Evolutionary conservation across 2,329 filamentous ascomycete species (phyloP).

Genomic region (Aspergillus aculeatus): DNA sequence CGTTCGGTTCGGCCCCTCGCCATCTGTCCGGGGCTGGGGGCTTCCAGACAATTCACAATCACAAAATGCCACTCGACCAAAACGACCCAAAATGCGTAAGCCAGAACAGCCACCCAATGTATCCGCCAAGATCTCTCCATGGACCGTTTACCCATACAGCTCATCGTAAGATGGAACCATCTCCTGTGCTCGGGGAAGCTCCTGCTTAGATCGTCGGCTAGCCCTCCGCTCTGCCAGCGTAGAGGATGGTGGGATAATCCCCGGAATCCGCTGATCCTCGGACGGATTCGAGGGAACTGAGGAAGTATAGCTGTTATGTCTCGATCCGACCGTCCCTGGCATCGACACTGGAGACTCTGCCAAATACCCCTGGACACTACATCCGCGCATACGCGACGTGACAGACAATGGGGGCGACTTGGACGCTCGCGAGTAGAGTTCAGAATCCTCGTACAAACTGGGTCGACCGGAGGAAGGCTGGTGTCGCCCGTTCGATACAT

Average conservation of each 20-base stretch:
- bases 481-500: constrained; percentile 3
- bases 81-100: neutral
- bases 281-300: constrained; percentile 27
- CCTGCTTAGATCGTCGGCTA: constrained; percentile 16
- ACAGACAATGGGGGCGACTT: constrained; percentile 39
- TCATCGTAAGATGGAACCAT: constrained; percentile 42
- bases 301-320: constrained; percentile 35
- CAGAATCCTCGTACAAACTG: constrained; percentile 12
- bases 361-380: constrained; percentile 32
- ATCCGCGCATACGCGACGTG: constrained; percentile 39
- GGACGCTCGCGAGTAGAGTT: constrained; percentile 25
- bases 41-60: constrained; percentile 5
- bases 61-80: neutral
- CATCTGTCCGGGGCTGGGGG: neutral
- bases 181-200: constrained; percentile 21
- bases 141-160: constrained; percentile 33
- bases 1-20: neutral
- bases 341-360: constrained; percentile 28
- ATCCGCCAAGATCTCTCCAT: neutral
- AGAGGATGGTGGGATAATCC: constrained; percentile 12
- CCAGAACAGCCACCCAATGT: constrained; percentile 1
- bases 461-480: neutral
- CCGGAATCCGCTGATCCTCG: constrained; percentile 26
- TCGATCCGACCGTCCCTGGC: constrained; percentile 30
- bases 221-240: constrained; percentile 25